Base-by-base conservation (phyloP, 2,329 filamentous ascomycete genomes). In the Stagonosporopsis tanaceti region DNA sequence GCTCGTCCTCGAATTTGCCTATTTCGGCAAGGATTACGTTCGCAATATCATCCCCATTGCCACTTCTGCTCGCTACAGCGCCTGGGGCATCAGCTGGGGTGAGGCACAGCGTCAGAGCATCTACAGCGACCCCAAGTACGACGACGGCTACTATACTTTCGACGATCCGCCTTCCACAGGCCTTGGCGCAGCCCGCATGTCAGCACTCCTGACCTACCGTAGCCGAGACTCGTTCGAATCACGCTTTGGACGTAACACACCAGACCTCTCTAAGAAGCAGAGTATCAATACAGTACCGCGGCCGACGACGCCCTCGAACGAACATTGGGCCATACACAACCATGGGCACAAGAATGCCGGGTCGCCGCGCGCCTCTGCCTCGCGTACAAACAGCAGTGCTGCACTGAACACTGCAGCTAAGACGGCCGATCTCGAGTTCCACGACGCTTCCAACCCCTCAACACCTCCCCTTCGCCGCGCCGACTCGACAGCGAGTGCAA, bases 71-170 rank as follows among this genome's bases (percentile, higher is more conserved):
- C 83, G 89, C 39, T 92, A 95, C 76, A 94, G 91, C 69, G 92
- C 92, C 5, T 96, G 92, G 92, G 89, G 92, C 24, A 96, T 95
- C 70, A 93, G 90, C 77, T 96, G 92, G 92, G 91, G 91, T 39
- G 92, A 95, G 75, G 91, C 91, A 3, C 92, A 96, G 76, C 84
- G 92, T 48, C 91, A 95, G 78, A 93, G 90, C 83, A 98, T 99
- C 75, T 99, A 98, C 79, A 93, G 92, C 37, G 95, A 99, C 74
- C 95, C 95, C 30, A 98, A 97, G 80, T 99, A 99, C 76, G 93
- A 97, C 61, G 93, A 98, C 71, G 95, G 95, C 41, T 98, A 97
- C 79, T 99, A 98, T 74, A 71, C 87, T 1, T 96, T 95, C 69
- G 85, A 90, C 30, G 92, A 98, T 67, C 93, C 93, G 32, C 95